Conservation (phyloP, 2,329 filamentous ascomycete species). For the Cladophialophora chaetospira region DNA sequence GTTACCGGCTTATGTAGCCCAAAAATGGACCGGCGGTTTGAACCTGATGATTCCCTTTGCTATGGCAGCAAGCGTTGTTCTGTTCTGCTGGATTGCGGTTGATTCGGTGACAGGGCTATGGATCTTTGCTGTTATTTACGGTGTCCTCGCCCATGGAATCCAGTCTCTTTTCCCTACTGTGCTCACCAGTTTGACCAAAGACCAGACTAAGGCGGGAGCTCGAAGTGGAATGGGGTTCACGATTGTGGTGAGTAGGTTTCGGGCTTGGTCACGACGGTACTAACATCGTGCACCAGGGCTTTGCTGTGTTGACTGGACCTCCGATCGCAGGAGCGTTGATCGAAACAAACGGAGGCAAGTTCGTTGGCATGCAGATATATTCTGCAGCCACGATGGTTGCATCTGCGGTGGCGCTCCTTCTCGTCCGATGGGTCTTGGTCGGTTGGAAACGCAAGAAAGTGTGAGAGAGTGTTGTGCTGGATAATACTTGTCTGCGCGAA, state of each 20-base stretch:
- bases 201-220: conserved; percentile 55
- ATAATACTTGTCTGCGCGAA: not conserved
- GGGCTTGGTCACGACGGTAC: not conserved
- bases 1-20: conserved; percentile 60
- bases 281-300: conserved; percentile 35
- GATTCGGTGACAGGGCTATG: conserved; percentile 55
- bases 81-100: conserved; percentile 63
- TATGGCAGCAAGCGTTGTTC: conserved; percentile 43
- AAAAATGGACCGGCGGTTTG: conserved; percentile 58
- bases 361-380: conserved; percentile 57
- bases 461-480: conserved; percentile 14
- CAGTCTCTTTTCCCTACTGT: conserved; percentile 68
- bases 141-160: conserved; percentile 64
- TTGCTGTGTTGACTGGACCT: conserved; percentile 57
- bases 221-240: conserved; percentile 60
- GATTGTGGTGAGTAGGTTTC: conserved; percentile 41
- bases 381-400: conserved; percentile 49
- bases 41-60: conserved; percentile 61
- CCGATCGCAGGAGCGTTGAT: conserved; percentile 58
- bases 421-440: conserved; percentile 41
- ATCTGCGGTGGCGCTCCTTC: conserved; percentile 45
- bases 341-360: conserved; percentile 46
- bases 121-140: conserved; percentile 64
- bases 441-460: conserved; percentile 39
- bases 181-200: conserved; percentile 56